A percentile compares a stretch with the other conserved stretches of the same genome.
Evolutionary conservation across 2,329 filamentous ascomycete genomes (phyloP).

Genomic region (Trichoderma gracile): DNA sequence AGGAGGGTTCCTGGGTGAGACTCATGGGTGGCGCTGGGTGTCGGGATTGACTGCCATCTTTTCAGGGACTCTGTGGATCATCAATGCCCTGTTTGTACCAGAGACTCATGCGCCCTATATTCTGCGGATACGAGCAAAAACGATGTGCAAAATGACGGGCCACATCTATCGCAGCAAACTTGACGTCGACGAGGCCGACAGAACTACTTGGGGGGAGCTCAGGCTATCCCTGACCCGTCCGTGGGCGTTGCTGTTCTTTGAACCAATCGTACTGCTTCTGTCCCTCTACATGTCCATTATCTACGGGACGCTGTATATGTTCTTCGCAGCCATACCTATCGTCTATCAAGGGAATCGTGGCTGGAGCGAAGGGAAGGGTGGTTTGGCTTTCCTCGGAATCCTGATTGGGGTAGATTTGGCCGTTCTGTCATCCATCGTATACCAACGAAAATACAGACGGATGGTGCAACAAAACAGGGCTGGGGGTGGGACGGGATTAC

Average conservation of each 20-base stretch:
- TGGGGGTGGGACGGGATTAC: not conserved
- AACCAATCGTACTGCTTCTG: slow-evolving; percentile 82
- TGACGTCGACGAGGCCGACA: not conserved
- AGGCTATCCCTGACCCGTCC: not conserved
- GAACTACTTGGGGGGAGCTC: not conserved
- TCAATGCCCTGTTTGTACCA: slow-evolving; percentile 51
- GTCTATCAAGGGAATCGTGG: slow-evolving; percentile 74
- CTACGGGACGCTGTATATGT: slow-evolving; percentile 83
- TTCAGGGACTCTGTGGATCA: not conserved
- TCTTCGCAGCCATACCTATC: slow-evolving; percentile 83
- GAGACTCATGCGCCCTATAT: slow-evolving; percentile 2
- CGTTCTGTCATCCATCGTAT: not conserved
- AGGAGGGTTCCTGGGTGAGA: slow-evolving; percentile 64
- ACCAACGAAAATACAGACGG: not conserved
- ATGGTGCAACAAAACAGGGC: not conserved
- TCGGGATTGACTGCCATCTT: slow-evolving; percentile 2
- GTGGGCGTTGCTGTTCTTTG: slow-evolving; percentile 48
- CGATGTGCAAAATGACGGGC: not conserved
- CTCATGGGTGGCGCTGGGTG: slow-evolving; percentile 49
- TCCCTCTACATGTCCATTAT: slow-evolving; percentile 81
- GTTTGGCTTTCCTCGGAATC: slow-evolving; percentile 51
- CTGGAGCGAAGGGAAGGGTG: slow-evolving; percentile 67
- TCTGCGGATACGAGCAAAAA: not conserved
- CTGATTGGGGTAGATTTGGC: slow-evolving; percentile 3
- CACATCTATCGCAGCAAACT: not conserved